These are phyloP conservation scores for Apiospora rasikravindrae DNA, from an alignment of 2,329 filamentous ascomycete species.

Conservation along the genomic window DNA sequence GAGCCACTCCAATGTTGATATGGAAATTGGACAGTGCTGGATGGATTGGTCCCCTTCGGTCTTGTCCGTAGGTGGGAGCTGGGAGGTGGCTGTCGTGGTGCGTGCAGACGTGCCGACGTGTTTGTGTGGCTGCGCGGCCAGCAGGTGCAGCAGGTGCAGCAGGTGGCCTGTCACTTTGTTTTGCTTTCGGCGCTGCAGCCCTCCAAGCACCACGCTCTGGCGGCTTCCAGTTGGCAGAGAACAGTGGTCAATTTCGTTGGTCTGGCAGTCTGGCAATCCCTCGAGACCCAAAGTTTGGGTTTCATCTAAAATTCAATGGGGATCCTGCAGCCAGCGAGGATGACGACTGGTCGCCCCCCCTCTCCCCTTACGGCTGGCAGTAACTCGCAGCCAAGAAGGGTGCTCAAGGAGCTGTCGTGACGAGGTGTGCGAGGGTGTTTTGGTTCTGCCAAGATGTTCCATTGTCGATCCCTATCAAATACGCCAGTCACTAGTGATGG, in stretches of 20 bases:
- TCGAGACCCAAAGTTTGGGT: neutral
- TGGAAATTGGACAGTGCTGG: neutral
- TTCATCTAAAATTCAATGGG: neutral
- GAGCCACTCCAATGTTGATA: neutral
- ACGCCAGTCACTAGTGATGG: slow-evolving; percentile 3
- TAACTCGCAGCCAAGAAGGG: too few species aligned
- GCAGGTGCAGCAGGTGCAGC: neutral
- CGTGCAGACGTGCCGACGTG: neutral
- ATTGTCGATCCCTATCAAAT: slow-evolving; percentile 11
- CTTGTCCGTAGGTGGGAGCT: neutral
- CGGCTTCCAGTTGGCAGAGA: neutral
- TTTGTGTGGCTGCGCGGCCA: too few species aligned
- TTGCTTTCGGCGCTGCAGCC: too few species aligned
- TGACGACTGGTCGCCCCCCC: neutral
- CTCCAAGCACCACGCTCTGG: too few species aligned
- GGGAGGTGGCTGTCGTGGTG: too few species aligned
- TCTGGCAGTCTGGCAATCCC: neutral
- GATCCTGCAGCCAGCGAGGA: slow-evolving; percentile 14
- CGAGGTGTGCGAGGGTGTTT: neutral
- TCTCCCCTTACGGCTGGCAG: neutral
- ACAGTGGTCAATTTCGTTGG: neutral
- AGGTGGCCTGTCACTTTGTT: neutral
- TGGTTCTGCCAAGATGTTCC: neutral
- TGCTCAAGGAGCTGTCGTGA: too few species aligned
- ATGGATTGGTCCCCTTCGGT: neutral